Evolutionary conservation across 2,329 filamentous ascomycete genomes (phyloP).

Genomic region (Lomentospora prolificans): DNA sequence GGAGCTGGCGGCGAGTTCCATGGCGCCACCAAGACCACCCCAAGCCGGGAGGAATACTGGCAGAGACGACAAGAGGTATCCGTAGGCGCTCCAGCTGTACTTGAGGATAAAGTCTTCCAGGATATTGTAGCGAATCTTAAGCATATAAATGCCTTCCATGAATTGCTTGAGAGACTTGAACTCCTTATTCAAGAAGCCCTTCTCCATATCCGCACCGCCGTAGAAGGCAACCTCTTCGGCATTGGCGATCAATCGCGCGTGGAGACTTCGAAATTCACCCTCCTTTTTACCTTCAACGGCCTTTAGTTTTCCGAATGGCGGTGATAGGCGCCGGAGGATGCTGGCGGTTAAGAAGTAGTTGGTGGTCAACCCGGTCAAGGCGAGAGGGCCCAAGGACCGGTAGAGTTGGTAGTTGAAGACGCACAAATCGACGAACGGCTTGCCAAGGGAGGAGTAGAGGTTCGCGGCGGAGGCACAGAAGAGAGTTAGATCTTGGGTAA

Average conservation of each 20-base stretch:
- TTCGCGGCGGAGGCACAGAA: slow-evolving; percentile 91
- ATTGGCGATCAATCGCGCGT: slow-evolving; percentile 88
- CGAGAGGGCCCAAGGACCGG: slow-evolving; percentile 78
- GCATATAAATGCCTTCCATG: slow-evolving; percentile 98
- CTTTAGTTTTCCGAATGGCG: slow-evolving; percentile 93
- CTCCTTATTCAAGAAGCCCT: slow-evolving; percentile 80
- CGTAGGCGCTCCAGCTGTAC: slow-evolving; percentile 97
- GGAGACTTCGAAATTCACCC: slow-evolving; percentile 85
- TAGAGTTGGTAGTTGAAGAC: slow-evolving; percentile 99
- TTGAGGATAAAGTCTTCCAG: slow-evolving; percentile 97
- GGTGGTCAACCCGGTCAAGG: slow-evolving; percentile 73
- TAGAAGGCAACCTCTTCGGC: slow-evolving; percentile 98
- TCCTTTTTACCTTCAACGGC: slow-evolving; percentile 92
- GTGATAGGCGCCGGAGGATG: slow-evolving; percentile 76
- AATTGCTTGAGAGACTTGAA: slow-evolving; percentile 88
- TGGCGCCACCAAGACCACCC: slow-evolving; percentile 70
- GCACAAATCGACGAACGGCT: slow-evolving; percentile 90
- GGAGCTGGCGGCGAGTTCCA: slow-evolving; percentile 49
- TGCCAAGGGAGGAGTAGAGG: slow-evolving; percentile 92
- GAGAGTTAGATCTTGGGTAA: slow-evolving; percentile 90
- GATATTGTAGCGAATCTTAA: slow-evolving; percentile 98
- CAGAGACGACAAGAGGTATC: slow-evolving; percentile 84
- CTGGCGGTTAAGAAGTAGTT: slow-evolving; percentile 95
- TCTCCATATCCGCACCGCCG: slow-evolving; percentile 89
- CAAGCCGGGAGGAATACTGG: slow-evolving; percentile 91